Base-by-base conservation (phyloP, 495 filamentous ascomycete genomes). In the Annulohypoxylon maeteangense region DNA sequence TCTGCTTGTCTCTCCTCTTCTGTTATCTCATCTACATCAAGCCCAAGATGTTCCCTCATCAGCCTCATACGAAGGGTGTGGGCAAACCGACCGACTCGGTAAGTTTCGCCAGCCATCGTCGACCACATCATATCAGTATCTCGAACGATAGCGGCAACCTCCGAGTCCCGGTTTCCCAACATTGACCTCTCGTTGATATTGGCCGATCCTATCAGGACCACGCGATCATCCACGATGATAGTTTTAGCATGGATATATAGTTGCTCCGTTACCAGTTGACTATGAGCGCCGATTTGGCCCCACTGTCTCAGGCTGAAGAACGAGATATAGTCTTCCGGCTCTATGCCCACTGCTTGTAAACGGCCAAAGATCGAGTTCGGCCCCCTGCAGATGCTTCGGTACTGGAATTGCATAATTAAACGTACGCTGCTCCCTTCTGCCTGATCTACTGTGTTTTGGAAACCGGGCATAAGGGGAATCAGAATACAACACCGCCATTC, bases 131-230 rank as follows among this genome's bases (percentile, higher is more conserved):
- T 93, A 72, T 97, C 93, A 1, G 92, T 97, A 80, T 99, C 95
- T 50, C 94, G 87, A 40, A 99, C 92, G 18, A 99, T 86, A 5
- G 95, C 89, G 3, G 96, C 96, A 56, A 92, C 90, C 77, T 99
- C 95, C 0, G 93, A 97, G 78, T 99, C 95, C 68, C 96, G 86
- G 16, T 87, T 88, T 36, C 95, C 95, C 20, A 97, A 76, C 93
- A 99, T 95, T 11, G 94, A 98, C 29, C 95, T 91, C 77, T 99
- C 95, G 75, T 99, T 99, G 83, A 99, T 99, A 76, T 99, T 99
- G 27, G 95, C 96, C 40, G 94, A 98, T 16, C 95, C 95, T 74
- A 99, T 99, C 61, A 99, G 90, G 22, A 90, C 95, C 70, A 94
- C 88, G 32, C 94, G 87, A 74, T 99, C 95, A 78, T 99, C 95